Evolutionary conservation across 495 filamentous ascomycete species (phyloP), one percentile per base, ranked within the genome.

Genomic region (Paragyromitra xinjiangensis): DNA sequence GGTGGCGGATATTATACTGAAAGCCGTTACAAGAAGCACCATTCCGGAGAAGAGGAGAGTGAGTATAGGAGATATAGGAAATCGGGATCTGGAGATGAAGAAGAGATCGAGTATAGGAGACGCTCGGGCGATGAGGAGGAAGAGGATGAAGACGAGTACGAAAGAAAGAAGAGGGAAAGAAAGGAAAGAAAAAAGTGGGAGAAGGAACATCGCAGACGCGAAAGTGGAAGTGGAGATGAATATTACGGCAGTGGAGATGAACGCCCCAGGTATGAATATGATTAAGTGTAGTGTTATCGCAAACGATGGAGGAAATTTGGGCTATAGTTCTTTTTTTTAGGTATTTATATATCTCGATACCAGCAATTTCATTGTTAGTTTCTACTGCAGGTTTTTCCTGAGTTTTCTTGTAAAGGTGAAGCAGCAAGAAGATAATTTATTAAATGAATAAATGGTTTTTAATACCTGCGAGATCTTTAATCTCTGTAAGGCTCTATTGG

Each of bases 241-340:
- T 79, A 79, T 61, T 65, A 64, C 16, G 78, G 69, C 1, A 79
- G 78, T 37, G 78, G 56, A 1, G 69, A 79, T 50, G 78, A 79
- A 40, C 16, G 39, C 3, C 26, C 34, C 8, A 45, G 53, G 34
- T 40, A 56, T n/a, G 14, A 59, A 19, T 62, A 74, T 51, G 64
- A 69, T 45, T 78, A 64, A 8, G 22, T 55, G 16, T 39, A 14
- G 26, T 42, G 8, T 39, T 26, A 12, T 44, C 26, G 8, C 1
- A 55, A 53, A 6, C 26, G 24, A 9, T 14, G n/a, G 22, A 29
- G 45, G 11, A 39, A 16, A n/a, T 29, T 59, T 59, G 19, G 16
- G 37, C 3, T 37, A 40, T 9, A 5, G 14, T 56, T 39, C 51
- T 29, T 26, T 34, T n/a, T 37, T 44, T 11, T n/a, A 12, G 16